Evolutionary conservation across 2,329 filamentous ascomycete species (phyloP).

Genomic region (Colletotrichum gigasporum): DNA sequence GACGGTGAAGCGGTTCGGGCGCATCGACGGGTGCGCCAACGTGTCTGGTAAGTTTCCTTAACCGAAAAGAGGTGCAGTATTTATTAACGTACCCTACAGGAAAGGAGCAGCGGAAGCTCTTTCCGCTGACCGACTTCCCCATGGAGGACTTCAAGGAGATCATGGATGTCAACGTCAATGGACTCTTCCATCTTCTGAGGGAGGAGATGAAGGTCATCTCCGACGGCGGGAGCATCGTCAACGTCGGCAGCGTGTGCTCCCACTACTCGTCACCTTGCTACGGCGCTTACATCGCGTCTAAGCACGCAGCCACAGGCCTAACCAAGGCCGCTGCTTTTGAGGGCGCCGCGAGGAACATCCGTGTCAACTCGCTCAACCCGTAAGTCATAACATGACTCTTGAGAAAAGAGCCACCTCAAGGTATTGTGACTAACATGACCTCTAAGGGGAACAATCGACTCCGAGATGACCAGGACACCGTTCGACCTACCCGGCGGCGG

Average conservation of each 20-base stretch:
- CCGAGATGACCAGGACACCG: constrained; percentile 39
- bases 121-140: constrained; percentile 34
- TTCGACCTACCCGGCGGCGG: constrained; percentile 36
- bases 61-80: too few species aligned
- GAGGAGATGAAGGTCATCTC: constrained; percentile 37
- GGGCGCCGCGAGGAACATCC: constrained; percentile 40
- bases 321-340: constrained; percentile 49
- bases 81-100: too few species aligned
- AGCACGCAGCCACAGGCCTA: constrained; percentile 50
- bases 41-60: not conserved
- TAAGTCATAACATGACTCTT: constrained; percentile 11
- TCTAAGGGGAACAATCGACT: constrained; percentile 38
- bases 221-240: constrained; percentile 54
- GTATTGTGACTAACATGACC: too few species aligned
- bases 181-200: constrained; percentile 35
- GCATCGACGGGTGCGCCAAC: constrained; percentile 14
- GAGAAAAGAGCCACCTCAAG: too few species aligned
- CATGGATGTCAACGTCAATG: constrained; percentile 34
- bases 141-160: constrained; percentile 34
- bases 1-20: constrained; percentile 10
- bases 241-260: constrained; percentile 47
- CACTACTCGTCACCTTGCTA: constrained; percentile 39
- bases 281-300: constrained; percentile 43
- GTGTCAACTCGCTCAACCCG: constrained; percentile 34
- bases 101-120: constrained; percentile 38